Conservation (phyloP, 2,329 filamentous ascomycete genomes). For the Herpotrichia juniperi region DNA sequence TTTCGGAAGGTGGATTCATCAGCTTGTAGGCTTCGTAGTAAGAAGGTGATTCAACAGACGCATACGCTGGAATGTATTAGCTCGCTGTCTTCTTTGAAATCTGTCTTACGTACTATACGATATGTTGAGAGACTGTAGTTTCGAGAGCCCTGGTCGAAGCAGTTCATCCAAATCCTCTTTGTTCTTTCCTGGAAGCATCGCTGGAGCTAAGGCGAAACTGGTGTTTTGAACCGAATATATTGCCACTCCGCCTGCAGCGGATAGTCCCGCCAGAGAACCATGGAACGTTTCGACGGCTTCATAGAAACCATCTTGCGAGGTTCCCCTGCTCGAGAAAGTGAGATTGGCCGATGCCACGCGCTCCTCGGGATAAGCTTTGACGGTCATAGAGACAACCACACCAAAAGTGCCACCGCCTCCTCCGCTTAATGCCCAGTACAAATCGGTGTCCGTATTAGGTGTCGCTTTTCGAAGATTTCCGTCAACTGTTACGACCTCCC, state of each 20-base stretch:
- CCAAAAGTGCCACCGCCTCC: slow-evolving; percentile 26
- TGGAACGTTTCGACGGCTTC: slow-evolving; percentile 2
- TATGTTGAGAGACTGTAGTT: not conserved
- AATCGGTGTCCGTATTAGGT: slow-evolving; percentile 16
- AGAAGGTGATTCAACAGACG: too few relatives aligned
- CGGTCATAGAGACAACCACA: slow-evolving; percentile 19
- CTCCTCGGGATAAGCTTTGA: slow-evolving; percentile 19
- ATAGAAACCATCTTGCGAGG: slow-evolving; percentile 3
- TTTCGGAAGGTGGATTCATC: too few relatives aligned
- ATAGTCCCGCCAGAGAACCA: not conserved
- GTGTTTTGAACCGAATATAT: not conserved
- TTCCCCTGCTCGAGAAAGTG: slow-evolving; percentile 2
- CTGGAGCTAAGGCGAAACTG: slow-evolving; percentile 2
- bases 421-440: slow-evolving; percentile 32
- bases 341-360: not conserved
- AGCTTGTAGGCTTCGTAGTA: too few relatives aligned
- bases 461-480: slow-evolving; percentile 22
- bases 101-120: too few relatives aligned
- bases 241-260: not conserved
- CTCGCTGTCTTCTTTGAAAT: too few relatives aligned
- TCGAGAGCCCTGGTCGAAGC: not conserved
- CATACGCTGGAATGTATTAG: too few relatives aligned
- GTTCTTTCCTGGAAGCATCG: slow-evolving; percentile 3
- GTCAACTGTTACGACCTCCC: slow-evolving; percentile 25
- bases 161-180: slow-evolving; percentile 3